These are phyloP conservation scores for Mrakia blollopis DNA, from an alignment of 768 basidiomycete species.

Conservation along the genomic window DNA sequence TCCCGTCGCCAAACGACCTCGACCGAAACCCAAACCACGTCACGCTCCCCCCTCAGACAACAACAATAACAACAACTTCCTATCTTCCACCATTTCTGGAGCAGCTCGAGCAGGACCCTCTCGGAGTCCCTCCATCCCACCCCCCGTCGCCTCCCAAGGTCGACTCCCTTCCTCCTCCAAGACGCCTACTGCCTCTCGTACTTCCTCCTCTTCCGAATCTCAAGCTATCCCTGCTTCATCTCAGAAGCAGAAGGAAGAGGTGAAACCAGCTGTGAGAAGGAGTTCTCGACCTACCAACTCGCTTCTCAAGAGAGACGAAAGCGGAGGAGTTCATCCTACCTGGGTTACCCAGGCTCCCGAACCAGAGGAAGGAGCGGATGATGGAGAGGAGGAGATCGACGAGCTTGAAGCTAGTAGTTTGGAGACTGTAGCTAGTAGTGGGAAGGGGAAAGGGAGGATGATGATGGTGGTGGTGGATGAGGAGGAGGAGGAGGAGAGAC, in stretches of 20 bases:
- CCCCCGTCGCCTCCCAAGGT: background rate
- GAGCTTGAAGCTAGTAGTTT: background rate
- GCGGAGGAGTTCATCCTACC: background rate
- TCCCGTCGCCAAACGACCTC: background rate
- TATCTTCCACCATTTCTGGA: background rate
- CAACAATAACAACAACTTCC: no score
- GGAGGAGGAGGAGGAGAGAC: conserved; percentile 6
- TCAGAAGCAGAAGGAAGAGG: no score
- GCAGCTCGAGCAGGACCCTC: background rate
- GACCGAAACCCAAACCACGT: conserved; percentile 10
- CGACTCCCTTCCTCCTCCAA: background rate
- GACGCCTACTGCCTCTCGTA: background rate
- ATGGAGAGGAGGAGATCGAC: background rate
- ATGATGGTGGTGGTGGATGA: background rate
- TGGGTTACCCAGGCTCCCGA: conserved; percentile 1
- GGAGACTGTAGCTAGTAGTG: background rate
- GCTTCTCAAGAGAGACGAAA: background rate
- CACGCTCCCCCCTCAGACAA: background rate
- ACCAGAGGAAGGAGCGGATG: background rate
- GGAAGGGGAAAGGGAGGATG: background rate
- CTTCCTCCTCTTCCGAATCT: background rate
- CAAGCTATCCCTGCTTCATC: background rate
- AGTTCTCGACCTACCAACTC: background rate
- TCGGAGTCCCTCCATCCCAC: conserved; percentile 3
- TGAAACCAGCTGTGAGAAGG: background rate